phyloP scores from a whole-genome alignment of 2,329 filamentous ascomycete genomes.

The Sphaerostilbella broomeana region DNA sequence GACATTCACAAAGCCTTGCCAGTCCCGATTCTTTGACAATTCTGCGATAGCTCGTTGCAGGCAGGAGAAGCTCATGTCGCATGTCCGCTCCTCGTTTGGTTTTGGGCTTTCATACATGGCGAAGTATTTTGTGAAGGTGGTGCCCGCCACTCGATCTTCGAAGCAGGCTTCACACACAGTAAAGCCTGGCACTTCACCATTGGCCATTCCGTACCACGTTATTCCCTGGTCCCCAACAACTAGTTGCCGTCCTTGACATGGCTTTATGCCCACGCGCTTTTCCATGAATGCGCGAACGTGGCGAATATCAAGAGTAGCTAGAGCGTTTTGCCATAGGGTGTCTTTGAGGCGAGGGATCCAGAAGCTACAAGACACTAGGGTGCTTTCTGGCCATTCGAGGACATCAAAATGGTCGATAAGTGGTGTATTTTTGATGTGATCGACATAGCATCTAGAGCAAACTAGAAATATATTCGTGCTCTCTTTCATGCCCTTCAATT shows the following conservation, averaged over 20 bases:
- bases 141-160: conserved; percentile 25
- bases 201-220: conserved; percentile 25
- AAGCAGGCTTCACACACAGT: conserved; percentile 33
- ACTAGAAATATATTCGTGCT: conserved; percentile 29
- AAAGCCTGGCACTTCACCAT: conserved; percentile 25
- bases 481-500: conserved; percentile 17
- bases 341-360: conserved; percentile 26
- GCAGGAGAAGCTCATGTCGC: conserved; percentile 25
- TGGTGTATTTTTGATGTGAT: conserved; percentile 27
- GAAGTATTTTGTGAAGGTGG: conserved; percentile 26
- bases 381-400: conserved; percentile 21
- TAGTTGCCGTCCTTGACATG: conserved; percentile 25
- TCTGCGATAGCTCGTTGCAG: conserved; percentile 15
- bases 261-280: conserved; percentile 19
- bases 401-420: conserved; percentile 29
- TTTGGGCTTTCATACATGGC: no score
- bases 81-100: conserved; percentile 32
- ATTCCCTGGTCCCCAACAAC: conserved; percentile 18
- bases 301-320: conserved; percentile 20
- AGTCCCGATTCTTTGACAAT: conserved; percentile 20
- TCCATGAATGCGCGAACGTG: conserved; percentile 23
- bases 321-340: conserved; percentile 27
- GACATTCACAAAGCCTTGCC: conserved; percentile 24
- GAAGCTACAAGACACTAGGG: conserved; percentile 2
- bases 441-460: conserved; percentile 36